phyloP scores from a whole-genome alignment of 352 stramenopile genomes.

The Phytophthora cryptogea region DNA sequence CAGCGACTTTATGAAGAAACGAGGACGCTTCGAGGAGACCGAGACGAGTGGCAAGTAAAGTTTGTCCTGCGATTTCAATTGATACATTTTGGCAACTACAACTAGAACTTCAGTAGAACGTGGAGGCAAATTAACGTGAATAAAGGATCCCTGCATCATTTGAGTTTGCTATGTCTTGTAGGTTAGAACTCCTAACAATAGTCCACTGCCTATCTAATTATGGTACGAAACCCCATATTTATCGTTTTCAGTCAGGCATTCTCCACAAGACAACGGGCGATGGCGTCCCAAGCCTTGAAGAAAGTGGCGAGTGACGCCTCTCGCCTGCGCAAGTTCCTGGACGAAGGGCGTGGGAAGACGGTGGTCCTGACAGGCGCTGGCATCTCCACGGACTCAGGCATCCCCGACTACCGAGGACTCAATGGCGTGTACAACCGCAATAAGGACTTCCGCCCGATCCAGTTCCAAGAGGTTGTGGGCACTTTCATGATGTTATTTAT shows the following conservation, averaged over 20 bases:
- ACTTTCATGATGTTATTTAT: too few species aligned
- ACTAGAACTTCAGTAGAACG: too few species aligned
- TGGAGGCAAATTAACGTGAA: too few species aligned
- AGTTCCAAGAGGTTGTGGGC: slow-evolving; percentile 95
- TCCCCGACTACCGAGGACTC: slow-evolving; percentile 96
- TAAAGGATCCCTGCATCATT: too few species aligned
- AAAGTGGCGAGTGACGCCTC: slow-evolving; percentile 33
- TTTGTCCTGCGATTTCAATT: too few species aligned
- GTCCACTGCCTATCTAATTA: too few species aligned
- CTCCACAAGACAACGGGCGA: too few species aligned
- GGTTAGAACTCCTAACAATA: too few species aligned
- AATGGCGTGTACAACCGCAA: slow-evolving; percentile 95
- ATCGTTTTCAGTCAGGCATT: too few species aligned
- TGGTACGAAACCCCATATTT: neutral
- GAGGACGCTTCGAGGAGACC: slow-evolving; percentile 49
- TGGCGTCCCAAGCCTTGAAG: slow-evolving; percentile 10
- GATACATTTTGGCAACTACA: too few species aligned
- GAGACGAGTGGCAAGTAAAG: slow-evolving; percentile 1
- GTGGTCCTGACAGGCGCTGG: slow-evolving; percentile 93
- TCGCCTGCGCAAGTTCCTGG: slow-evolving; percentile 59
- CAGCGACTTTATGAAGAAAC: slow-evolving; percentile 70
- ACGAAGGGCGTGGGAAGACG: slow-evolving; percentile 50
- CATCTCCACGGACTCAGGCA: slow-evolving; percentile 97
- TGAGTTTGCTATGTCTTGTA: too few species aligned
- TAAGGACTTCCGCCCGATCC: slow-evolving; percentile 94